These are phyloP conservation scores for Artemisia argyi DNA, from an alignment of 129 eudicot genomes.

Conservation along the genomic window DNA sequence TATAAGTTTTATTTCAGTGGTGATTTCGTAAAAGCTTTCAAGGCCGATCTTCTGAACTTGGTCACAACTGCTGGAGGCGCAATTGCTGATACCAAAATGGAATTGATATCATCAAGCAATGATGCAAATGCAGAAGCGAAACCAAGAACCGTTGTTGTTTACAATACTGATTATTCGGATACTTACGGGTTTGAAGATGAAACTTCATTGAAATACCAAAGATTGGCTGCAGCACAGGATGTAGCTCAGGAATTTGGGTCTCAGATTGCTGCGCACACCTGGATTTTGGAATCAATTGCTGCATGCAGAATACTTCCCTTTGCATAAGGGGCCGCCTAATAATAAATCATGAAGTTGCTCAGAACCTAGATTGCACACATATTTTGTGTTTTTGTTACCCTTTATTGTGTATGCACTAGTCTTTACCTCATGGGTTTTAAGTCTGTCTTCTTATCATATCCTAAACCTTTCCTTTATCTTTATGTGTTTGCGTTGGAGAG, in stretches of 20 bases:
- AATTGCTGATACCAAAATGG: conserved; percentile 35
- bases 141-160: conserved; percentile 39
- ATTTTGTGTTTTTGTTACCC: background rate
- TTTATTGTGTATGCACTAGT: background rate
- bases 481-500: no score
- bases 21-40: conserved; percentile 50
- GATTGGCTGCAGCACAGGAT: conserved; percentile 51
- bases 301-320: conserved; percentile 36
- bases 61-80: conserved; percentile 62
- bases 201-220: conserved; percentile 24
- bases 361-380: background rate
- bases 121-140: conserved; percentile 2
- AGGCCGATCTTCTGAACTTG: conserved; percentile 40
- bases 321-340: conserved; percentile 5
- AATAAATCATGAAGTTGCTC: background rate
- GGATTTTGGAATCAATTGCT: conserved; percentile 81
- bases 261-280: conserved; percentile 48
- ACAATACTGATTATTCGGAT: conserved; percentile 42
- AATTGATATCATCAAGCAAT: conserved; percentile 17
- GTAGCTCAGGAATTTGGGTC: conserved; percentile 41
- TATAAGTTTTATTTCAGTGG: conserved; percentile 58
- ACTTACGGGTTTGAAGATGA: conserved; percentile 30
- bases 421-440: no score
- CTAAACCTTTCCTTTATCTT: no score
- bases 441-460: no score